Percentiles rank a stretch among this genome's conserved stretches.
phyloP scores from a whole-genome alignment of 2,329 filamentous ascomycete genomes.

The Cladosporium cucumerinum region DNA sequence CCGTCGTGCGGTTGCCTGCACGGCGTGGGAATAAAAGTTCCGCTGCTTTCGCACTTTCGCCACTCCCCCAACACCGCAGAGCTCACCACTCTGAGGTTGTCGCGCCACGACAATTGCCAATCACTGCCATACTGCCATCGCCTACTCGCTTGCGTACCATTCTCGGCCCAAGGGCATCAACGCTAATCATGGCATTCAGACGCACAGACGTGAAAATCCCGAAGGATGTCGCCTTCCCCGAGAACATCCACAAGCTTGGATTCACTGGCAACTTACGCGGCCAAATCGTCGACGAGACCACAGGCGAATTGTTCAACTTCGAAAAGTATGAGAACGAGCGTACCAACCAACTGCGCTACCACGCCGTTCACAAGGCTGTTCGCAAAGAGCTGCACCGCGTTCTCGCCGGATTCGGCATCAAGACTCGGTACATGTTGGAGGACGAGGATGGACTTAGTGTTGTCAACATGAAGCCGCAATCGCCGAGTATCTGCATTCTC shows the following conservation, averaged over 20 bases:
- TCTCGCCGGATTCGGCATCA: constrained; percentile 23
- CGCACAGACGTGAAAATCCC: constrained; percentile 66
- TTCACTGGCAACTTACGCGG: constrained; percentile 35
- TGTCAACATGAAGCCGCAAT: constrained; percentile 25
- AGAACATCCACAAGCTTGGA: constrained; percentile 69
- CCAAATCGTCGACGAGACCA: constrained; percentile 21
- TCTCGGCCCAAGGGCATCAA: background rate
- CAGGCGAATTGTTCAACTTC: constrained; percentile 69
- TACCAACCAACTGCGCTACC: constrained; percentile 71
- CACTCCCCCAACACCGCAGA: background rate
- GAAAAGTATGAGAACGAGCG: constrained; percentile 57
- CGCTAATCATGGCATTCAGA: constrained; percentile 64
- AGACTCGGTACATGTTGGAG: constrained; percentile 22
- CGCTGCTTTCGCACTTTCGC: background rate
- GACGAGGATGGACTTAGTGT: constrained; percentile 10
- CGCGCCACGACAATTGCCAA: background rate
- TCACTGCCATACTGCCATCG: background rate
- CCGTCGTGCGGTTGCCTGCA: background rate
- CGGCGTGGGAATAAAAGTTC: background rate
- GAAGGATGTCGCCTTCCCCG: constrained; percentile 63
- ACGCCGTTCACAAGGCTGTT: constrained; percentile 56
- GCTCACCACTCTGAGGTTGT: constrained; percentile 2
- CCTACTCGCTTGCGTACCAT: constrained; percentile 19
- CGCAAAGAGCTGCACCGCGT: constrained; percentile 26
- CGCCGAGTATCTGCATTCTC: constrained; percentile 69